A percentile compares a stretch with the other conserved stretches of the same genome.
Evolutionary conservation across 257 asterid species (phyloP).

Genomic region (Haberlea rhodopensis): DNA sequence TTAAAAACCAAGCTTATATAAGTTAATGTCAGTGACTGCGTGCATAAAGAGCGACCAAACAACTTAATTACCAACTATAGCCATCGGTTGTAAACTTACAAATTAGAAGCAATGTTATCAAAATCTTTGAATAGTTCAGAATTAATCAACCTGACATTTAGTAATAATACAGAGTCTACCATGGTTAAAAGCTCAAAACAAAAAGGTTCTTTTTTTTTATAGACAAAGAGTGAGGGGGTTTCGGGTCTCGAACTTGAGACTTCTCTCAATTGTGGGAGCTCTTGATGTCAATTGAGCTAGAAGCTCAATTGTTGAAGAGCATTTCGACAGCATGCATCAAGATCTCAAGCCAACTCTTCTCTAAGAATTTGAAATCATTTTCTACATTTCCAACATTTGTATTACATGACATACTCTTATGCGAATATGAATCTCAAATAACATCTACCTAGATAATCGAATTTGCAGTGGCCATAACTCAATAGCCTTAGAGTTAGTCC

Average conservation of each 20-base stretch:
- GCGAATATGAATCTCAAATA: background rate
- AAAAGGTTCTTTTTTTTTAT: too few species aligned
- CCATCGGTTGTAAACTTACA: background rate
- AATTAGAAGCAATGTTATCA: background rate
- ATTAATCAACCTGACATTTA: background rate
- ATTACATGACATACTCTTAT: background rate
- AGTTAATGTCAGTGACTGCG: background rate
- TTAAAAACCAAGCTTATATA: background rate
- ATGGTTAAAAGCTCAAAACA: background rate
- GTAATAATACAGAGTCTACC: background rate
- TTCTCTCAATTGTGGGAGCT: too few species aligned
- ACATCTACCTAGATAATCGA: slow-evolving; percentile 7
- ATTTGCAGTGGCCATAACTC: background rate
- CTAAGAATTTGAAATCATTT: slow-evolving; percentile 4
- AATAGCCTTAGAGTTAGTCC: background rate
- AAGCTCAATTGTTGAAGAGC: too few species aligned
- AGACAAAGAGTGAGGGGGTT: too few species aligned
- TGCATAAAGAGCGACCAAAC: background rate
- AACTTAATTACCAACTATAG: background rate
- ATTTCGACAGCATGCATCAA: slow-evolving; percentile 3
- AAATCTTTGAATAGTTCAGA: too few species aligned
- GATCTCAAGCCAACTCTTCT: slow-evolving; percentile 12
- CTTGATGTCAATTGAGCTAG: too few species aligned
- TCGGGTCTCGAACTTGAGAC: too few species aligned
- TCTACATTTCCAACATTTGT: background rate